Conservation (phyloP, 2,329 filamentous ascomycete genomes). For the Alternaria arbusti region DNA sequence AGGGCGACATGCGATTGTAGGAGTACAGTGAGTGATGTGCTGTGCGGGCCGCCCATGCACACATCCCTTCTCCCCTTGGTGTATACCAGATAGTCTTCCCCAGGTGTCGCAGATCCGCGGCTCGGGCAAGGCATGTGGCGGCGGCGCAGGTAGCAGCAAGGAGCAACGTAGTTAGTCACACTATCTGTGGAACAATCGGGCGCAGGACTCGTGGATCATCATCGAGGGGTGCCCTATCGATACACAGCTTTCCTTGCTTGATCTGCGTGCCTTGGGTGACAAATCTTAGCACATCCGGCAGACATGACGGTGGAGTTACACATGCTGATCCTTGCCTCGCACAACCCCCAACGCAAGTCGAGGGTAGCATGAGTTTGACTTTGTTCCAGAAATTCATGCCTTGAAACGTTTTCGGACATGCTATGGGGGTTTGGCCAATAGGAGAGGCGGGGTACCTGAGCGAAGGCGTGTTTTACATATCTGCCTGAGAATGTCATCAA, state of each 20-base stretch:
- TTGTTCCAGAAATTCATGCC: not conserved
- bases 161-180: not conserved
- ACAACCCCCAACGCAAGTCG: not conserved
- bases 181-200: not conserved
- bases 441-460: constrained; percentile 4
- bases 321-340: not conserved
- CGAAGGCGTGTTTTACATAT: not conserved
- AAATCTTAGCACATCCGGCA: not conserved
- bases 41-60: not conserved
- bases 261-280: not conserved
- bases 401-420: constrained; percentile 1
- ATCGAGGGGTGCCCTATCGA: not conserved
- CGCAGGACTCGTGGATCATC: not conserved
- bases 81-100: not conserved
- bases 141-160: not conserved
- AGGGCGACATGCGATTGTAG: not conserved
- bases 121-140: not conserved
- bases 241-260: not conserved
- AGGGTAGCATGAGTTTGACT: not conserved
- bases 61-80: not conserved
- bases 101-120: not conserved
- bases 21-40: not conserved
- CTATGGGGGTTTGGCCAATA: not conserved
- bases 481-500: not conserved
- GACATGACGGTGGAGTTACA: not conserved